Evolutionary conservation across 2,329 filamentous ascomycete genomes (phyloP), one percentile per base, ranked within the genome.

Genomic region (Catunica adiposa): DNA sequence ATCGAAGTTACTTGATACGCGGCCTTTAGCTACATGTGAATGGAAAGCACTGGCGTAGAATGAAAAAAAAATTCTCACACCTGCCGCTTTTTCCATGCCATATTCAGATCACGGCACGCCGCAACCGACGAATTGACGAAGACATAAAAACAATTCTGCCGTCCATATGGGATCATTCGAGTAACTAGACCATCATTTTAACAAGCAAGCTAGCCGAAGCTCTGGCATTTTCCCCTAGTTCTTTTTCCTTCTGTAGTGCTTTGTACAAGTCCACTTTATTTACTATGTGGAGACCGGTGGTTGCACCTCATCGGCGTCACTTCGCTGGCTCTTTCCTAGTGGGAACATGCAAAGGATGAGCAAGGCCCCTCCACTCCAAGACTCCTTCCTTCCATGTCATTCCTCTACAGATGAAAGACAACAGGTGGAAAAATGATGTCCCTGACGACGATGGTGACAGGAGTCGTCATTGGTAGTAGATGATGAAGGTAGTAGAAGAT

Each of bases 381-480:
- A 53, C 51, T 53, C 51, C 34, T 53, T 53, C 51, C 34, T 53
- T 53, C 51, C 44, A 22, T 22, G 51, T 26, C 23, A 29, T 53
- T 53, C 34, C 51, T 53, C 25, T 20, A 5, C 17, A 20, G 20
- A 44, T n/a, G 40, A 6, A 53, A 20, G 23, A 42, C 22, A n/a
- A 26, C 22, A 40, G 23, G 34, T 26, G 25, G 31, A 53, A 44
- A 53, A 42, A 23, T 38, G 34, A 42, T 23, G 5, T 47, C 22
- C 20, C 9, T 44, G 8, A 34, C 29, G 29, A 34, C 29, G 29
- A 34, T 34, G 29, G 11, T 34, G 29, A 34, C 11, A 34, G 11
- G 11, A 11, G 11, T 5, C 11, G 29, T 34, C 5, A 34, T 34
- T n/a, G n/a, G n/a, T n/a, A n/a, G n/a, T n/a, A n/a, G n/a, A n/a